Evolutionary conservation across 345 rosid genomes (phyloP).

Genomic region (Syzygium grande): DNA sequence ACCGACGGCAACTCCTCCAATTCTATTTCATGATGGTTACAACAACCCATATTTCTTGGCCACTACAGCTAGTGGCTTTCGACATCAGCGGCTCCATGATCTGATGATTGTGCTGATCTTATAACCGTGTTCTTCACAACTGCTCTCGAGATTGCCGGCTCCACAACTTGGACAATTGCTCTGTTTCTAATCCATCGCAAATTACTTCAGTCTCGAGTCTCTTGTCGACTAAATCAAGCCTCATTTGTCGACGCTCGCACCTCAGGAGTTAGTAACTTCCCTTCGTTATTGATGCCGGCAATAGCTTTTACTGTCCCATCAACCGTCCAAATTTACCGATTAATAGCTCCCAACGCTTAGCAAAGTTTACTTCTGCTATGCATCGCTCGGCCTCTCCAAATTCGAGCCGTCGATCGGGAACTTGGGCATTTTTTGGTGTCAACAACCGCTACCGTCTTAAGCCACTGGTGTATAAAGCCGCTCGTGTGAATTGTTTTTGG

Average conservation of each 20-base stretch:
- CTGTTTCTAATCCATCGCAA: not conserved
- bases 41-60: not conserved
- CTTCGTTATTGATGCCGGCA: not conserved
- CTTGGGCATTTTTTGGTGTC: not conserved
- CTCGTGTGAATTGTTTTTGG: not conserved
- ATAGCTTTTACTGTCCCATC: not conserved
- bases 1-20: not conserved
- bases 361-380: not conserved
- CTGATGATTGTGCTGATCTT: not conserved
- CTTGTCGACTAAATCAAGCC: not conserved
- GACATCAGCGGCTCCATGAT: not conserved
- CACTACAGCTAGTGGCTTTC: not conserved
- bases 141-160: not conserved
- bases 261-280: not conserved
- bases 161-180: not conserved
- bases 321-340: not conserved
- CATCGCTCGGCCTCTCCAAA: not conserved
- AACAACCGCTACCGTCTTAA: not conserved
- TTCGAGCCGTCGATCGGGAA: not conserved
- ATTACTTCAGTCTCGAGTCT: not conserved
- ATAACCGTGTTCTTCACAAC: not conserved
- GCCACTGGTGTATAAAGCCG: not conserved
- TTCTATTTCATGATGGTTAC: too few species aligned
- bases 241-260: fast-evolving
- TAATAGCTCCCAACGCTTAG: not conserved